Evolutionary conservation across 345 rosid species (phyloP), one percentile per base, ranked within the genome.

Genomic region (Citrus inodora): DNA sequence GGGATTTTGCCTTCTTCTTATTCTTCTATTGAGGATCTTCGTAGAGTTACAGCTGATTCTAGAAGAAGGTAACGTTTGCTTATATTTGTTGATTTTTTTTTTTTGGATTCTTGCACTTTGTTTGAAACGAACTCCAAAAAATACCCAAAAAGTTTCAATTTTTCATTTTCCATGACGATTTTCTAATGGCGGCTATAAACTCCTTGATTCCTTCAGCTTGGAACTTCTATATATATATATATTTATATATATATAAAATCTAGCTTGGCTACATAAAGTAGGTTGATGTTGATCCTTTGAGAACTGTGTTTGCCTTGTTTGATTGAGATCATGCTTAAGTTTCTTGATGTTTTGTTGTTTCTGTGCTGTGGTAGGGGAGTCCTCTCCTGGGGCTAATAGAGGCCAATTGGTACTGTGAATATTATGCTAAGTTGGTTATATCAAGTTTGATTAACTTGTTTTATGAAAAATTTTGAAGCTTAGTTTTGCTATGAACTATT

Each of bases 11-110:
- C 95, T 17, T 73, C 82, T 48, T 86, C 85, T 3, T 78, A 90
- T 76, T 87, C 94, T 80, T 84, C 95, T 1, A 60, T 92, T 62
- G 97, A 91, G 82, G 90, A 92, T 81, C 91, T 96, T 79, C 98
- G 98, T 2, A 85, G 87, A 72, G 92, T 87, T 71, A 91, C 97
- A 0, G 99, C 99, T 30, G 93, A 92, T 85, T 89, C 92, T 80
- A 91, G 99, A 78, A 75, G 99, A 80, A 87, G 98, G 99, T 96
- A 53, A 38, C 25, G 7, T 62, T 71, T n/a, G 9, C 59, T 25
- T 24, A 11, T 9, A 8, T 40, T 13, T 71, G 53, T 10, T 37
- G 2, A 5, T 0, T 17, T 8, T 6, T 8, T 1, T 6, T 32
- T 70, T 51, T 53, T n/a, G 8, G 8, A 16, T 14, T n/a, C 51